phyloP scores from a whole-genome alignment of 2,329 filamentous ascomycete genomes.

The Trichoderma breve region DNA sequence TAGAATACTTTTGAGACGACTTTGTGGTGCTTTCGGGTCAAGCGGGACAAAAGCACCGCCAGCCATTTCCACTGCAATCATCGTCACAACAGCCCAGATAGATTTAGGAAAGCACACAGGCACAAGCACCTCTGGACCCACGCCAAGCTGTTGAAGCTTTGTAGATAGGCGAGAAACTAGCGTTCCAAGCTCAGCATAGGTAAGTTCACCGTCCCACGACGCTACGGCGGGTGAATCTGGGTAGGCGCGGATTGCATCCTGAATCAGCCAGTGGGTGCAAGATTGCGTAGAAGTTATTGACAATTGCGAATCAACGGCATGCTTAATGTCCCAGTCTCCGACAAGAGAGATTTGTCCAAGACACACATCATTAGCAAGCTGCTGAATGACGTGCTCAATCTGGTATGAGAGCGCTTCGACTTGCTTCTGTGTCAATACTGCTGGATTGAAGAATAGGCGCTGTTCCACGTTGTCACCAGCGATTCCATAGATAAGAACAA shows the following conservation, averaged over 20 bases:
- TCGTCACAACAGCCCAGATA: constrained; percentile 20
- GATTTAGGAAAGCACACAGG: constrained; percentile 24
- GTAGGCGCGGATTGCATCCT: not conserved
- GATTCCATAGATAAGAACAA: not conserved
- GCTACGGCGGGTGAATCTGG: constrained; percentile 1
- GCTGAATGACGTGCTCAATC: not conserved
- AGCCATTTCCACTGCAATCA: constrained; percentile 23
- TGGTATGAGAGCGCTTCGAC: not conserved
- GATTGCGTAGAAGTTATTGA: constrained; percentile 23
- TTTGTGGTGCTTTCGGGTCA: constrained; percentile 16
- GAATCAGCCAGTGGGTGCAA: constrained; percentile 27
- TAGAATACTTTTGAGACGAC: constrained; percentile 1
- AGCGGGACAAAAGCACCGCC: constrained; percentile 22
- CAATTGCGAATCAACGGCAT: not conserved
- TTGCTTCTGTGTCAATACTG: not conserved
- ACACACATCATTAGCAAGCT: not conserved
- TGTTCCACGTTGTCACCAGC: not conserved
- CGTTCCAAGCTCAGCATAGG: not conserved
- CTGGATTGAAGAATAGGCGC: not conserved
- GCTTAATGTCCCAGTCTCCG: not conserved
- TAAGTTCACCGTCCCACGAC: constrained; percentile 14
- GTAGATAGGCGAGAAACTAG: not conserved
- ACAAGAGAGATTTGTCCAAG: not conserved
- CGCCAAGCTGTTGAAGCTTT: constrained; percentile 7
- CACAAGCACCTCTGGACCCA: constrained; percentile 10